Percentiles rank a stretch among this genome's conserved stretches.
phyloP scores from a whole-genome alignment of 805 yeast genomes.

The Ogataea paraovalis region DNA sequence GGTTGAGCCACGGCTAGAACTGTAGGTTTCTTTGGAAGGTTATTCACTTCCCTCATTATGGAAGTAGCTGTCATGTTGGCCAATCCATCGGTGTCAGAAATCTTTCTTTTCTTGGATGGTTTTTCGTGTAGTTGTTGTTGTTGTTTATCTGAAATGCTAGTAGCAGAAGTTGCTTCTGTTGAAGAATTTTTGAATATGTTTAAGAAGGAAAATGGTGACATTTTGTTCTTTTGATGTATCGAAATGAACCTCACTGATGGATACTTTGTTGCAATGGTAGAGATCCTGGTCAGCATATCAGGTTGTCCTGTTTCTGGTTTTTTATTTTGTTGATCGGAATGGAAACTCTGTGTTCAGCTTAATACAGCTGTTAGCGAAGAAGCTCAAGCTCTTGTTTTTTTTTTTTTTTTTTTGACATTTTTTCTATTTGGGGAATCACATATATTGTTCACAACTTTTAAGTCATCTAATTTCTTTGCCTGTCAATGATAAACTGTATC shows the following conservation, averaged over 20 bases:
- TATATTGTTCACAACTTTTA: no score
- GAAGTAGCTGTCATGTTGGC: not conserved
- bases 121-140: no score
- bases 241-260: not conserved
- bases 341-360: no score
- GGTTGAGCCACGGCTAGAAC: not conserved
- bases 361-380: no score
- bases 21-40: not conserved
- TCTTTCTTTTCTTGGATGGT: constrained; percentile 4
- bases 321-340: no score
- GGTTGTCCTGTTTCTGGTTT: no score
- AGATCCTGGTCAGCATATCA: not conserved
- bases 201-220: constrained; percentile 5
- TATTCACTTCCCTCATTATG: not conserved
- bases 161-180: not conserved
- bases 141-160: not conserved
- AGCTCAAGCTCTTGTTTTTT: no score
- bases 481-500: no score
- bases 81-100: not conserved
- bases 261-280: not conserved
- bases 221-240: not conserved
- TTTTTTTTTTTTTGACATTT: no score
- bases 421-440: no score
- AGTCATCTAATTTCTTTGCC: no score
- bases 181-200: constrained; percentile 2